Conservation (phyloP, 2,329 filamentous ascomycete genomes). For the Metarhizium album region DNA sequence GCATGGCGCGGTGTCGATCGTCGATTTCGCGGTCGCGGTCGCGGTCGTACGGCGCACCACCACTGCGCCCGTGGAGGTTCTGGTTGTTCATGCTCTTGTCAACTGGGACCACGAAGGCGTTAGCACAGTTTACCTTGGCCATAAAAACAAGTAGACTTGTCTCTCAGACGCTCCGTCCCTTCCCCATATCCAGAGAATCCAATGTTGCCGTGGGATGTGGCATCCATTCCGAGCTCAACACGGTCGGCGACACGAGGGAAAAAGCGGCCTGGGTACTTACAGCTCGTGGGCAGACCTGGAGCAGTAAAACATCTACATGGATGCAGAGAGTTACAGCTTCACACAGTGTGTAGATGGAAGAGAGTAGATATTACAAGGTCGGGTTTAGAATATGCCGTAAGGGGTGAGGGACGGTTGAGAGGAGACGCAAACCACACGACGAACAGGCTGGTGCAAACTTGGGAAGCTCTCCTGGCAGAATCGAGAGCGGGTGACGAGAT, state of each 20-base stretch:
- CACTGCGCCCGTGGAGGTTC: slow-evolving; percentile 29
- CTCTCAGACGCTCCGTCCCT: background rate
- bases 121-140: background rate
- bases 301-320: slow-evolving; percentile 25
- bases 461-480: slow-evolving; percentile 20
- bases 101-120: slow-evolving; percentile 1
- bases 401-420: slow-evolving; percentile 1
- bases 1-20: slow-evolving; percentile 35
- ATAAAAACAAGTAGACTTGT: background rate
- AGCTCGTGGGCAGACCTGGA: slow-evolving; percentile 22
- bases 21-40: slow-evolving; percentile 39
- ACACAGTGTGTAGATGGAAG: background rate
- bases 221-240: slow-evolving; percentile 2
- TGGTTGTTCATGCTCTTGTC: slow-evolving; percentile 35
- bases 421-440: slow-evolving; percentile 4
- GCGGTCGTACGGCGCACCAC: slow-evolving; percentile 28
- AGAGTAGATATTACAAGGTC: background rate
- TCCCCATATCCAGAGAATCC: background rate
- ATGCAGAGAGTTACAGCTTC: slow-evolving; percentile 11
- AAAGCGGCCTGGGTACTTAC: slow-evolving; percentile 18
- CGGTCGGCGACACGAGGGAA: slow-evolving; percentile 12
- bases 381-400: too few relatives aligned
- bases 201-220: background rate
- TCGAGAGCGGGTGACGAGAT: slow-evolving; percentile 24
- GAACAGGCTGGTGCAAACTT: slow-evolving; percentile 21